phyloP scores from a whole-genome alignment of 2,329 filamentous ascomycete genomes.

The Xylaria digitata region DNA sequence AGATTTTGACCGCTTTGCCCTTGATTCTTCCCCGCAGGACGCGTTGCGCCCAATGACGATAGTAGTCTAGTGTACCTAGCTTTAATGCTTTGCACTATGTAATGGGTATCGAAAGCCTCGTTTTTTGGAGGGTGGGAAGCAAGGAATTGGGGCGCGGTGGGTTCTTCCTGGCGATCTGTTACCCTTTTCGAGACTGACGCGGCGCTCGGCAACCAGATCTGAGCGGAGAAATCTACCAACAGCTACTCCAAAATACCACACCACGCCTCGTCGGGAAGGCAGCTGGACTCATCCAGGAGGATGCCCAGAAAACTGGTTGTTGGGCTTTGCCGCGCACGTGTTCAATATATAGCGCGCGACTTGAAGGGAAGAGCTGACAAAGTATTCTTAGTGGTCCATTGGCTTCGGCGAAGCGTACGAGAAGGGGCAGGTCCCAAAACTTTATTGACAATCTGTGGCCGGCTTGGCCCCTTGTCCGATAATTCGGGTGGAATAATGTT shows the following conservation, averaged over 20 bases:
- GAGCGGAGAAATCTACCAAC: conserved; percentile 29
- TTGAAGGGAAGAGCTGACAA: conserved; percentile 6
- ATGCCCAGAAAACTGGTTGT: conserved; percentile 15
- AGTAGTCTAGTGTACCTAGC: no score
- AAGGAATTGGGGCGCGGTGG: conserved; percentile 7
- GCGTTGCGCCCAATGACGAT: conserved; percentile 8
- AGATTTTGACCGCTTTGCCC: neutral
- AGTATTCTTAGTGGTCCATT: conserved; percentile 10
- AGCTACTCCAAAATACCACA: conserved; percentile 30
- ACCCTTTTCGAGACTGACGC: conserved; percentile 19
- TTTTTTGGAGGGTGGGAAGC: neutral
- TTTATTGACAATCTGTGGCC: conserved; percentile 15
- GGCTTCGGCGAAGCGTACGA: conserved; percentile 21
- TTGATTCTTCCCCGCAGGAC: neutral
- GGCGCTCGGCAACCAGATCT: conserved; percentile 2
- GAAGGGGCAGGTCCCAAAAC: conserved; percentile 29
- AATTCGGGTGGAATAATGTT: neutral
- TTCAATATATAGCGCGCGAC: conserved; percentile 20
- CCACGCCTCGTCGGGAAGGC: conserved; percentile 9
- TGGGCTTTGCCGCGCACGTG: conserved; percentile 25
- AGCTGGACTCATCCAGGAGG: conserved; percentile 9
- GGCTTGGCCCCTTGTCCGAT: conserved; percentile 11
- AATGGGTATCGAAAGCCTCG: neutral
- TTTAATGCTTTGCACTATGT: no score
- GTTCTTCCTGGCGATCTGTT: conserved; percentile 22